These are phyloP conservation scores for Lanmaoa rubissima DNA, from an alignment of 768 basidiomycete species.

Conservation along the genomic window DNA sequence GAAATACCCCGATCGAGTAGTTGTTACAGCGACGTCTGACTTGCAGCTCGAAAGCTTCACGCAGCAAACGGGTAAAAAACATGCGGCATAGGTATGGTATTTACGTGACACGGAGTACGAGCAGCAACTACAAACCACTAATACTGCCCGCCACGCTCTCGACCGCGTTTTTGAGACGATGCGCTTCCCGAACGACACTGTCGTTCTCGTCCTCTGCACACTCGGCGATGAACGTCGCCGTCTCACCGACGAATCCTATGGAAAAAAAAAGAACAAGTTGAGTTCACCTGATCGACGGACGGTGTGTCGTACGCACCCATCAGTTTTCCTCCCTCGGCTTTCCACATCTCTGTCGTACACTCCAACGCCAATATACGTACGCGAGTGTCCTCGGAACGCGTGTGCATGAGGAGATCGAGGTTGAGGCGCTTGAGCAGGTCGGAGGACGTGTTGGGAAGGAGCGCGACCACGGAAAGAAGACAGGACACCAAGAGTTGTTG, in stretches of 20 bases:
- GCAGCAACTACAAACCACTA: slow-evolving; percentile 22
- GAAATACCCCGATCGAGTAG: too few relatives aligned
- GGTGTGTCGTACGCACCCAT: slow-evolving; percentile 45
- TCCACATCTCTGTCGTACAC: slow-evolving; percentile 76
- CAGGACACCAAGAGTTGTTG: slow-evolving; percentile 14
- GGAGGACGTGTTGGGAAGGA: slow-evolving; percentile 19
- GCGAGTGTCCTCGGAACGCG: slow-evolving; percentile 74
- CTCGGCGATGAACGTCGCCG: slow-evolving; percentile 83
- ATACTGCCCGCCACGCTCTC: slow-evolving; percentile 69
- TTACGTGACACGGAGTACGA: too few relatives aligned
- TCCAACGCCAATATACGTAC: slow-evolving; percentile 69
- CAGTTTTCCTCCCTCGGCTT: slow-evolving; percentile 68
- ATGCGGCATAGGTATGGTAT: too few relatives aligned
- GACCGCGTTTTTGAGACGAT: slow-evolving; percentile 65
- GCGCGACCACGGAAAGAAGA: slow-evolving; percentile 16
- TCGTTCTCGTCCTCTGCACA: slow-evolving; percentile 89
- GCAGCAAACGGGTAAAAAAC: too few relatives aligned
- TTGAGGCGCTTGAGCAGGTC: slow-evolving; percentile 76
- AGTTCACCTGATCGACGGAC: background rate
- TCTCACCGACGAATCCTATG: slow-evolving; percentile 74
- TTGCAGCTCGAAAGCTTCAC: too few relatives aligned
- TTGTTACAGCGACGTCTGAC: too few relatives aligned
- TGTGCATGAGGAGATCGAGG: slow-evolving; percentile 81
- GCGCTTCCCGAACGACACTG: slow-evolving; percentile 67
- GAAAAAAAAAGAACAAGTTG: background rate